Percentiles rank a stretch among this genome's conserved stretches.
phyloP scores from a whole-genome alignment of 1,284 basidiomycete species.

The Cryptococcus sp. region DNA sequence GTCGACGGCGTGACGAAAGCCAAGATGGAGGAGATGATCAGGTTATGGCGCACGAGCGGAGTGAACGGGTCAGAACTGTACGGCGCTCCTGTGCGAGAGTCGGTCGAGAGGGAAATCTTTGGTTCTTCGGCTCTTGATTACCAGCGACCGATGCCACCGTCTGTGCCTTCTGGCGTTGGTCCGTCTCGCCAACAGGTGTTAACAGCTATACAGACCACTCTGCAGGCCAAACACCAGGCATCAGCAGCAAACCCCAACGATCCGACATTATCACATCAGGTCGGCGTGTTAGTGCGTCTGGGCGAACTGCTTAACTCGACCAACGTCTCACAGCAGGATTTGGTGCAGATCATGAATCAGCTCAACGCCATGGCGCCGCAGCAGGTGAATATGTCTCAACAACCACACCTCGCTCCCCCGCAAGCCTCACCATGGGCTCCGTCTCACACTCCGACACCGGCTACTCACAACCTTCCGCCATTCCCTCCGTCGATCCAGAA shows the following conservation, averaged over 20 bases:
- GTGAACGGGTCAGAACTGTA: constrained; percentile 76
- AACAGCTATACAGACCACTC: constrained; percentile 23
- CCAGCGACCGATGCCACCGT: not conserved
- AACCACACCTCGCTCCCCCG: not conserved
- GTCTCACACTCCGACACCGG: not conserved
- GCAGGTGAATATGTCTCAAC: constrained; percentile 1
- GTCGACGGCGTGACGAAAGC: constrained; percentile 79
- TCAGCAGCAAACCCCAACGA: constrained; percentile 39
- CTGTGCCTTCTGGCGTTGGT: too few relatives aligned
- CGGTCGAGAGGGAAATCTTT: constrained; percentile 45
- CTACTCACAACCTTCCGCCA: constrained; percentile 6
- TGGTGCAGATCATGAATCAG: constrained; percentile 46
- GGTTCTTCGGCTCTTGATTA: constrained; percentile 25
- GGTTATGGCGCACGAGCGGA: constrained; percentile 85
- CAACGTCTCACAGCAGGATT: constrained; percentile 40
- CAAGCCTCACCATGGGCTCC: not conserved
- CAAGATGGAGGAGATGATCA: constrained; percentile 94
- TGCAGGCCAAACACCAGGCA: constrained; percentile 46
- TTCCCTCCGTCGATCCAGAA: constrained; percentile 14
- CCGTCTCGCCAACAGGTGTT: constrained; percentile 27
- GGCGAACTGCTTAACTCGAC: constrained; percentile 38
- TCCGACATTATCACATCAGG: constrained; percentile 26
- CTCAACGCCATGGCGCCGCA: constrained; percentile 34
- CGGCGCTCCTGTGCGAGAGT: constrained; percentile 35
- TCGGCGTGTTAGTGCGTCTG: constrained; percentile 45